Percentiles rank a stretch among this genome's conserved stretches.
phyloP scores from a whole-genome alignment of 2,329 filamentous ascomycete species.

The Colletotrichum tropicicola region DNA sequence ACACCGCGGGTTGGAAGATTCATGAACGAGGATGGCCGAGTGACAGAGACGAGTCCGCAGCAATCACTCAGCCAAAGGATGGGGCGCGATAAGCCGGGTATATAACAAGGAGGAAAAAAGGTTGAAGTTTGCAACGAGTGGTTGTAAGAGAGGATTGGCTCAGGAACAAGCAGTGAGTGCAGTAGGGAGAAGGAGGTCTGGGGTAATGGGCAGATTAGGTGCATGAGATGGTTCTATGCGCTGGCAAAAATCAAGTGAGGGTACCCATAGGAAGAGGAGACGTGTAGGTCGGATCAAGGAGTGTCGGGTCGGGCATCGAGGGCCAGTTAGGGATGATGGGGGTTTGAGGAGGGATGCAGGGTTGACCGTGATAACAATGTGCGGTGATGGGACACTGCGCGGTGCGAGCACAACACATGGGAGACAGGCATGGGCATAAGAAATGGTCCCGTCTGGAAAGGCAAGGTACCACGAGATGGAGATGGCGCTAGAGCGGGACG shows the following conservation, averaged over 20 bases:
- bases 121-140: not conserved
- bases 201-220: slow-evolving; percentile 23
- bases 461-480: not conserved
- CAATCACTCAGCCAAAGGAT: slow-evolving; percentile 4
- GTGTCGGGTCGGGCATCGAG: slow-evolving; percentile 27
- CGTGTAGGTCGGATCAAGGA: slow-evolving; percentile 23
- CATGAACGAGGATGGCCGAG: slow-evolving; percentile 20
- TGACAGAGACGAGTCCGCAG: slow-evolving; percentile 11
- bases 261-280: slow-evolving; percentile 32
- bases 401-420: slow-evolving; percentile 30
- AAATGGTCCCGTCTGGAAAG: slow-evolving; percentile 17
- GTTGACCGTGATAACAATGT: slow-evolving; percentile 25
- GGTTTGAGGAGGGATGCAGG: slow-evolving; percentile 30
- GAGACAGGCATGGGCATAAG: slow-evolving; percentile 28
- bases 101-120: slow-evolving; percentile 4
- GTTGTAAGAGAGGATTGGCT: slow-evolving; percentile 5
- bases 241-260: slow-evolving; percentile 32
- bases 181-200: slow-evolving; percentile 4
- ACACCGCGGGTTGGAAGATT: slow-evolving; percentile 14
- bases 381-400: slow-evolving; percentile 26
- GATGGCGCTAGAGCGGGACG: slow-evolving; percentile 8
- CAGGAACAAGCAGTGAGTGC: slow-evolving; percentile 14
- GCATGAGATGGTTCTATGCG: slow-evolving; percentile 33
- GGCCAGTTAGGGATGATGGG: slow-evolving; percentile 26
- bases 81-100: slow-evolving; percentile 10